Conservation (phyloP, 129 eudicot genomes). For the Glebionis coronaria region DNA sequence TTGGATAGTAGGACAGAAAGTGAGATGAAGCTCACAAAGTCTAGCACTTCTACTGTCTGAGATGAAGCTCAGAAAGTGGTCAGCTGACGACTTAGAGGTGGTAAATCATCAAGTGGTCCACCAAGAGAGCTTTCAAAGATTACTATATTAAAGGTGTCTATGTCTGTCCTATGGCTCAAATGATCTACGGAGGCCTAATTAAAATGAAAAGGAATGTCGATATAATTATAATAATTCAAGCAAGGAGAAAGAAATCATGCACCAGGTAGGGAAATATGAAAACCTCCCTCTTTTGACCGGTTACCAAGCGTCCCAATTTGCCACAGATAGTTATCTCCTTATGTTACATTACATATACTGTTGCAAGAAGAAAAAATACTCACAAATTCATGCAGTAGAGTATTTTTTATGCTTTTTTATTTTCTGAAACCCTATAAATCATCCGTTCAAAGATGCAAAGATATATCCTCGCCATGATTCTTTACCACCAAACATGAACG, state of each 20-base stretch:
- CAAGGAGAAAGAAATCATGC: background rate
- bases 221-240: background rate
- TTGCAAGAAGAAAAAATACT: constrained; percentile 11
- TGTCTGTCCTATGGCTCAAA: constrained; percentile 76
- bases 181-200: constrained; percentile 86
- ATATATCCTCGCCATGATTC: constrained; percentile 97
- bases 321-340: background rate
- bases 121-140: constrained; percentile 98
- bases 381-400: constrained; percentile 94
- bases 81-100: too few relatives aligned
- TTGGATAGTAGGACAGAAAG: too few relatives aligned
- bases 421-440: constrained; percentile 96
- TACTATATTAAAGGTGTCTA: constrained; percentile 77
- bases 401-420: constrained; percentile 78
- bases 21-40: too few relatives aligned
- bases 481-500: constrained; percentile 25
- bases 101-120: constrained; percentile 98
- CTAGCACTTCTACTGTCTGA: too few relatives aligned
- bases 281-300: constrained; percentile 41
- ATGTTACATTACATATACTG: background rate
- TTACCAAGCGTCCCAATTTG: background rate
- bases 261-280: background rate
- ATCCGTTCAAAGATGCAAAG: constrained; percentile 90
- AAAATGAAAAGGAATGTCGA: background rate
- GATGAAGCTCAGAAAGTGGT: too few relatives aligned